A percentile compares a stretch with the other conserved stretches of the same genome.
Conservation (phyloP, 169 alveolate species). For the Plasmodium inui region DNA sequence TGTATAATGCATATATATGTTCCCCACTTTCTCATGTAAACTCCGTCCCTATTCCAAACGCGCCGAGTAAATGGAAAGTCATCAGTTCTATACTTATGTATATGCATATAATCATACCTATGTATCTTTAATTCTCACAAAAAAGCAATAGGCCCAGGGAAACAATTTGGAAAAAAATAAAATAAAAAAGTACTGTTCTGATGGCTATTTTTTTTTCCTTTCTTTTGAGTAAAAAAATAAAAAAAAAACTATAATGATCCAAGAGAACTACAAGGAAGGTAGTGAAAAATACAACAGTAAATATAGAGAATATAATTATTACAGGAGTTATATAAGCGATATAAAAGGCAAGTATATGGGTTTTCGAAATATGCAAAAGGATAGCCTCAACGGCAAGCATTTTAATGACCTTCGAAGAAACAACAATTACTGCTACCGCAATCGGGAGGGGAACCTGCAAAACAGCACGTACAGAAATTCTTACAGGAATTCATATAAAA, state of each 20-base stretch:
- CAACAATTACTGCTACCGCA: not conserved
- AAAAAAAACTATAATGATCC: constrained; percentile 13
- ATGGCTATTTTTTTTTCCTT: not conserved
- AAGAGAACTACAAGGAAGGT: constrained; percentile 12
- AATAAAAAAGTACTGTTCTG: not conserved
- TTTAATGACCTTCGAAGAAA: constrained; percentile 41
- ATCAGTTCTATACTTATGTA: not conserved
- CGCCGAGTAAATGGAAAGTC: not conserved
- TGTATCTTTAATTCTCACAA: not conserved
- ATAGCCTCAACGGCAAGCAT: constrained; percentile 35
- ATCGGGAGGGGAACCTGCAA: not conserved
- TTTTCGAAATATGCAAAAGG: constrained; percentile 21
- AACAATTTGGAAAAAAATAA: not conserved
- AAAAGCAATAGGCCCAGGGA: not conserved
- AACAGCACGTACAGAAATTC: not conserved
- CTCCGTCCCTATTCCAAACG: not conserved
- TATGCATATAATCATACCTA: no score
- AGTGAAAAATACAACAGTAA: constrained; percentile 48
- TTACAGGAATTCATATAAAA: not conserved
- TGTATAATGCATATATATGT: not conserved
- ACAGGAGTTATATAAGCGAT: constrained; percentile 35
- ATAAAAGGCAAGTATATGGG: constrained; percentile 57
- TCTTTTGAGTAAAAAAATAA: not conserved
- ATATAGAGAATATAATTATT: constrained; percentile 36
- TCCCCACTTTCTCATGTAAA: not conserved